phyloP scores from a whole-genome alignment of 164 flowering plant genomes.

The Buxus sempervirens region DNA sequence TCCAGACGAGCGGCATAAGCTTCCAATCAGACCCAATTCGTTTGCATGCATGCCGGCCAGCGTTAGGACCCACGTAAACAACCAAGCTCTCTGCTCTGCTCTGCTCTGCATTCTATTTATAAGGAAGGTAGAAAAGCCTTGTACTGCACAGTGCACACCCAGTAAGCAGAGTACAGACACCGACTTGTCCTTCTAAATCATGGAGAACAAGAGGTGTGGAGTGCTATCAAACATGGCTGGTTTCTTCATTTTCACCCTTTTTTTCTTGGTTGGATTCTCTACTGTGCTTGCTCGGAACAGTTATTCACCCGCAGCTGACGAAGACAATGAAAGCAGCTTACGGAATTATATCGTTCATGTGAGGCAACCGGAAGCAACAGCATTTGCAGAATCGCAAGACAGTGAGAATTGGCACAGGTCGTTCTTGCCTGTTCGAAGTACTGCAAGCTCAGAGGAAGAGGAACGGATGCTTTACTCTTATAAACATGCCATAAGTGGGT shows the following conservation, averaged over 20 bases:
- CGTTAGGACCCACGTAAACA: too few relatives aligned
- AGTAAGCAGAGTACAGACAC: background rate
- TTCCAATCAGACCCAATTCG: too few relatives aligned
- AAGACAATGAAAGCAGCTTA: background rate
- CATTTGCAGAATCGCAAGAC: conserved; percentile 13
- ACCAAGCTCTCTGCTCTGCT: too few relatives aligned
- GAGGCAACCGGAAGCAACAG: conserved; percentile 10
- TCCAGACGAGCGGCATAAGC: too few relatives aligned
- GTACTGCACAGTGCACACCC: too few relatives aligned
- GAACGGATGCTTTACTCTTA: conserved; percentile 23
- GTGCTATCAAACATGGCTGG: conserved; percentile 11
- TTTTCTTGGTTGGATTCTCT: conserved; percentile 5
- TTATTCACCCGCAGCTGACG: too few relatives aligned
- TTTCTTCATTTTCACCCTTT: conserved; percentile 7
- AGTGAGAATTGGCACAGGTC: conserved; percentile 27
- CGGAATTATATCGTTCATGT: conserved; percentile 29
- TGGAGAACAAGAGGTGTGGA: background rate
- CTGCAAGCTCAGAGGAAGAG: conserved; percentile 1
- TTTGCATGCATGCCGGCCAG: too few relatives aligned
- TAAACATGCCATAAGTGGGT: conserved; percentile 23
- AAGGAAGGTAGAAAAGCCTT: too few relatives aligned
- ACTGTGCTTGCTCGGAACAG: conserved; percentile 2
- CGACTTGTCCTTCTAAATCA: background rate
- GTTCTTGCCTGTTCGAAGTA: conserved; percentile 29
- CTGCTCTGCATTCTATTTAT: too few relatives aligned